These are phyloP conservation scores for Grammothele lineata DNA, from an alignment of 768 basidiomycete genomes.

Conservation along the genomic window DNA sequence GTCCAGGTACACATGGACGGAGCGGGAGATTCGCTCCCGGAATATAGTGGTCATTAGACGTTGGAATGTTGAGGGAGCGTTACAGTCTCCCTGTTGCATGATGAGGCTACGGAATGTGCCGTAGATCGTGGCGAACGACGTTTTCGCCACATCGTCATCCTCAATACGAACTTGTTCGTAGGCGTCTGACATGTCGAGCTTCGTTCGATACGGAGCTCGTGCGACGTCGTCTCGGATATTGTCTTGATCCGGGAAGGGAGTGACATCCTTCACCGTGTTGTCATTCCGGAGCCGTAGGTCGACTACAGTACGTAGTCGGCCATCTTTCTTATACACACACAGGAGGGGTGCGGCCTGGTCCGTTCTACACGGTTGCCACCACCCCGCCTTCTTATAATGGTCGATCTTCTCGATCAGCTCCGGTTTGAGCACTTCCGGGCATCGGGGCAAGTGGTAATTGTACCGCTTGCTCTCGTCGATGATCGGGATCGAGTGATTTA, in stretches of 20 bases:
- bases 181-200: constrained; percentile 38
- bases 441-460: constrained; percentile 28
- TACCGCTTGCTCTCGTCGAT: constrained; percentile 32
- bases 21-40: constrained; percentile 31
- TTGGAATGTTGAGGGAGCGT: constrained; percentile 44
- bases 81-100: constrained; percentile 44
- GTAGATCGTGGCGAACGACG: constrained; percentile 31
- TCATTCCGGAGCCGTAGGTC: constrained; percentile 35
- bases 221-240: constrained; percentile 33
- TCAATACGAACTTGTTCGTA: constrained; percentile 40
- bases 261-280: constrained; percentile 37
- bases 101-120: constrained; percentile 35
- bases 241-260: constrained; percentile 40
- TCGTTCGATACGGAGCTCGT: constrained; percentile 28
- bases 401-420: constrained; percentile 18
- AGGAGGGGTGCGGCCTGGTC: constrained; percentile 30
- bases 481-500: constrained; percentile 40
- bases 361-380: constrained; percentile 28
- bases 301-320: constrained; percentile 30
- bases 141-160: constrained; percentile 27
- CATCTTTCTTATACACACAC: constrained; percentile 30
- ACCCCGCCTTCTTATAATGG: constrained; percentile 27
- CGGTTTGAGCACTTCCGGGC: constrained; percentile 26
- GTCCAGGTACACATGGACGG: constrained; percentile 41
- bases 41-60: constrained; percentile 40